Base-by-base conservation (phyloP, 805 yeast species). In the Barnettozyma sucrosica region DNA sequence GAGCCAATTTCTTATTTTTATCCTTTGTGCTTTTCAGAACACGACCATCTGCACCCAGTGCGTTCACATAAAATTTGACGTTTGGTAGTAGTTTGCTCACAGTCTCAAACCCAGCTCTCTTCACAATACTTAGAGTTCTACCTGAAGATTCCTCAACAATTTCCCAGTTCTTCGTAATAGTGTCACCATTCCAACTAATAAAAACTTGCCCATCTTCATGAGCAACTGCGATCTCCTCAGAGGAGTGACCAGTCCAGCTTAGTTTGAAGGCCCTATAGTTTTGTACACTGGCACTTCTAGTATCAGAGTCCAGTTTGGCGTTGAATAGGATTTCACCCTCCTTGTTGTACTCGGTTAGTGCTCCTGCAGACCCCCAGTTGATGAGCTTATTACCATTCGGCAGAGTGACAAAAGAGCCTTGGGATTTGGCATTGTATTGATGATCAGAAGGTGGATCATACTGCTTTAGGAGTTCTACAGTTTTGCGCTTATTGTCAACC, bases 181-280 rank as follows among this genome's bases (percentile, higher is more conserved):
- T 67, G 45, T 67, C 71, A n/a, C 71, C 72, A 53, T 67, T 68
- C 71, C 71, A 68, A 30, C 66, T 62, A 38, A 67, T 65, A 44
- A 64, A 66, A 3, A 64, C 46, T 8, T 43, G 39, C 4, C 64
- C 56, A 9, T 57, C 55, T 45, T 47, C 41, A 6, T 46, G 25
- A 9, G 33, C 40, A 16, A 62, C 52, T 2, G 71, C 69, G 49
- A 67, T 61, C 7, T 56, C 58, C 40, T 68, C 71, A 19, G 56
- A 49, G 9, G 71, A 68, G 33, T 42, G 43, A 4, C 71, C 71
- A 13, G 55, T 60, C 71, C 71, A 68, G 32, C 60, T 58, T 39
- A 44, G 61, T 51, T 63, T 66, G 55, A 66, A 68, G 7, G 69
- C 71, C 25, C 72, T 55, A 51, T 68, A 68, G 53, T 65, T 67